phyloP scores from a whole-genome alignment of 2,329 filamentous ascomycete species.

The Blumeriella jaapii region DNA sequence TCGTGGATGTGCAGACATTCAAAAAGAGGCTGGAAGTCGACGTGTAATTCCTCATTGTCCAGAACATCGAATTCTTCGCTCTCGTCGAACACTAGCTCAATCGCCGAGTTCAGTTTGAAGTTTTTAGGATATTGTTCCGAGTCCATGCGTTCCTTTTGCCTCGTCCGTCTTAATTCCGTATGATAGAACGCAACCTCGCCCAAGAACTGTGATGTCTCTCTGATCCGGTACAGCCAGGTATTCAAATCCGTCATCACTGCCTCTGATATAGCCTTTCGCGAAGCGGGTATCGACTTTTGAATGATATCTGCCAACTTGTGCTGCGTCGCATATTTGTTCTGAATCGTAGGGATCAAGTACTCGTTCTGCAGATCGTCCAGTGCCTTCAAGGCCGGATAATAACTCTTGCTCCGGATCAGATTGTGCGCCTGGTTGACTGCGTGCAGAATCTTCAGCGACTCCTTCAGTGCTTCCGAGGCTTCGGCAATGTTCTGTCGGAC shows the following conservation, averaged over 20 bases:
- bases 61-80: conserved; percentile 90
- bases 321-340: conserved; percentile 80
- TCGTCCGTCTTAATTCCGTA: conserved; percentile 72
- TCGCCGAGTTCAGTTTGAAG: conserved; percentile 90
- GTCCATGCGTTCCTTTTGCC: conserved; percentile 75
- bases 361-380: conserved; percentile 95
- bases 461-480: conserved; percentile 74
- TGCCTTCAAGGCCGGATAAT: conserved; percentile 88
- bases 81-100: conserved; percentile 91
- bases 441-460: conserved; percentile 83
- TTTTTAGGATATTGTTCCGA: conserved; percentile 62
- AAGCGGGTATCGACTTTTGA: conserved; percentile 86
- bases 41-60: conserved; percentile 88
- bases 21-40: conserved; percentile 88
- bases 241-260: conserved; percentile 96
- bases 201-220: conserved; percentile 90
- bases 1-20: conserved; percentile 96
- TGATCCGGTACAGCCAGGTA: conserved; percentile 89
- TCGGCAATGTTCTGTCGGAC: conserved; percentile 95
- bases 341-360: conserved; percentile 61
- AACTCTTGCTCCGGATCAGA: conserved; percentile 80
- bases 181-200: conserved; percentile 96
- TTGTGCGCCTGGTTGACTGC: conserved; percentile 93
- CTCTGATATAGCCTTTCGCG: conserved; percentile 86
- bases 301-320: conserved; percentile 94